A percentile compares a stretch with the other conserved stretches of the same genome.
These are phyloP conservation scores for Brassica juncea DNA, from an alignment of 345 rosid species.

Conservation along the genomic window DNA sequence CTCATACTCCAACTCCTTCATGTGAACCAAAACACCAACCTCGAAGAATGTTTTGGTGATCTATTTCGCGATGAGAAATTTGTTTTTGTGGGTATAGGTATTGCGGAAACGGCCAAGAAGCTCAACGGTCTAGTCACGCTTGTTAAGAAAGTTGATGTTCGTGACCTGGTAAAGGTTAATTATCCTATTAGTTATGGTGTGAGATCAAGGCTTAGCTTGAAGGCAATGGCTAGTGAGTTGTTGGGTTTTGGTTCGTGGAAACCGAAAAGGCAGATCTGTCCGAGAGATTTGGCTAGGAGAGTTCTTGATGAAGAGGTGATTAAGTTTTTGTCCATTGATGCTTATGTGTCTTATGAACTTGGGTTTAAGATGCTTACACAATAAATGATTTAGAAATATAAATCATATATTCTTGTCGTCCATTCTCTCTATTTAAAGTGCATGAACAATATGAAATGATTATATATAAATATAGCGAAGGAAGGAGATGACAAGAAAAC, in stretches of 20 bases:
- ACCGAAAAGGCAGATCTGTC: constrained; percentile 10
- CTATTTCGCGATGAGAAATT: constrained; percentile 12
- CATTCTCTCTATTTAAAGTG: not conserved
- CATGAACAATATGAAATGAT: not conserved
- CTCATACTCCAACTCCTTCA: constrained; percentile 34
- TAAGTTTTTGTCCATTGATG: constrained; percentile 28
- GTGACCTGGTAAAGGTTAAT: constrained; percentile 28
- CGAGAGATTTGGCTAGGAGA: not conserved
- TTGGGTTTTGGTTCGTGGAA: constrained; percentile 34
- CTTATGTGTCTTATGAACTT: constrained; percentile 32
- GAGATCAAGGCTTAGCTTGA: constrained; percentile 20
- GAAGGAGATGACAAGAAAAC: not conserved
- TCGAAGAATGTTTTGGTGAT: constrained; percentile 9
- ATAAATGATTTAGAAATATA: not conserved
- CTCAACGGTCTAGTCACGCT: not conserved
- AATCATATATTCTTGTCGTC: not conserved
- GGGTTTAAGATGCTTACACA: constrained; percentile 17
- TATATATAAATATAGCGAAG: not conserved
- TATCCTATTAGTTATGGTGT: constrained; percentile 22
- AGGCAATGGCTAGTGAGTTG: constrained; percentile 22
- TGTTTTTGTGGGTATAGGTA: constrained; percentile 29
- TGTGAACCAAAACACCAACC: constrained; percentile 14
- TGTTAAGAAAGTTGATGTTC: constrained; percentile 27
- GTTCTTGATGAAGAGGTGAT: constrained; percentile 34
- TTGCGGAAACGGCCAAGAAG: constrained; percentile 11